These are phyloP conservation scores for Magnolia changhungtana DNA, from an alignment of 164 flowering plant species.

Conservation along the genomic window DNA sequence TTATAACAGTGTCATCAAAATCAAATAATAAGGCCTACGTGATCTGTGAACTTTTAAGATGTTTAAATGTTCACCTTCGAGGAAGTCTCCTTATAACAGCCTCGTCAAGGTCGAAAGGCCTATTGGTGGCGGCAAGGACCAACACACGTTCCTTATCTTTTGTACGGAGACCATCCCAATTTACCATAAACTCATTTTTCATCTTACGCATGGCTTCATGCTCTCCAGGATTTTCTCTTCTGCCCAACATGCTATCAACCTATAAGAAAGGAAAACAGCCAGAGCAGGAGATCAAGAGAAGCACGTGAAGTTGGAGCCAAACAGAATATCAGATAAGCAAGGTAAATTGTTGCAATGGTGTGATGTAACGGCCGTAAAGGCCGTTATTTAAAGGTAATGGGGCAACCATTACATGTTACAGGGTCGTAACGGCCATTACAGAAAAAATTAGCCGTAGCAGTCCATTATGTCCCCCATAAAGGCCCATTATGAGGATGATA, in stretches of 20 bases:
- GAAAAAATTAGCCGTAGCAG: too few species aligned
- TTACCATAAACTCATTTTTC: conserved; percentile 49
- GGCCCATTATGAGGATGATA: too few species aligned
- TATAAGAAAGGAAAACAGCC: conserved; percentile 17
- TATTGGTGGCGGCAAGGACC: conserved; percentile 94
- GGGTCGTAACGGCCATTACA: too few species aligned
- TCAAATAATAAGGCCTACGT: too few species aligned
- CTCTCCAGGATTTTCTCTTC: conserved; percentile 38
- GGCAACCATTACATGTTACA: too few species aligned
- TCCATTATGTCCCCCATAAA: too few species aligned
- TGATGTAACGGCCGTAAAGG: too few species aligned
- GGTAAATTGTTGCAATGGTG: too few species aligned
- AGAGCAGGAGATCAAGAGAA: not conserved
- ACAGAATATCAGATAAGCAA: too few species aligned
- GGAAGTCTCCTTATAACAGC: conserved; percentile 92
- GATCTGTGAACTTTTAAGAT: not conserved
- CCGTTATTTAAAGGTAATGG: too few species aligned
- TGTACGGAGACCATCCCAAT: conserved; percentile 65
- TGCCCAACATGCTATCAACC: conserved; percentile 55
- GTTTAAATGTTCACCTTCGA: conserved; percentile 49
- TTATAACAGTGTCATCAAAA: too few species aligned
- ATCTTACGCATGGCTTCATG: conserved; percentile 45
- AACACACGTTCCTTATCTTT: conserved; percentile 91
- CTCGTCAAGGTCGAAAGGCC: conserved; percentile 97
- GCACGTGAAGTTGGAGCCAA: too few species aligned